These are phyloP conservation scores for Cystobasidium sp. DNA, from an alignment of 1,284 basidiomycete species.

Conservation along the genomic window DNA sequence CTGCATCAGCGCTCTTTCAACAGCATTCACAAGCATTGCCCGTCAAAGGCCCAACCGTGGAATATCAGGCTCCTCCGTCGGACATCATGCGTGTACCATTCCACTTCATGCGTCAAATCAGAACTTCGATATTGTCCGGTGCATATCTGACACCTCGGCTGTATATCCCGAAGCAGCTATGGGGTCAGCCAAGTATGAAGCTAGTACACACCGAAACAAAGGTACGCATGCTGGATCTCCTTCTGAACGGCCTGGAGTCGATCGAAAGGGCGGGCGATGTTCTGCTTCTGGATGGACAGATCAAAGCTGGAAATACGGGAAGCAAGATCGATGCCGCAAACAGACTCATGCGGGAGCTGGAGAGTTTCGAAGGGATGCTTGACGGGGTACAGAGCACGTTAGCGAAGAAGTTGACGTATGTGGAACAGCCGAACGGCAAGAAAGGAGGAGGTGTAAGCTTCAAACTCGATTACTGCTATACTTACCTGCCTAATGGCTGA, in stretches of 20 bases:
- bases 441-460: constrained; percentile 71
- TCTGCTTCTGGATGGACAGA: constrained; percentile 40
- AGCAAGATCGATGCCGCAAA: constrained; percentile 58
- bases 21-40: not conserved
- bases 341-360: constrained; percentile 60
- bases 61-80: constrained; percentile 64
- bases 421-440: constrained; percentile 70
- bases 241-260: constrained; percentile 75
- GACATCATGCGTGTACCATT: constrained; percentile 65
- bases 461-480: not conserved
- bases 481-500: not conserved
- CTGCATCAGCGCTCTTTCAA: constrained; percentile 29
- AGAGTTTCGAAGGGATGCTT: constrained; percentile 81
- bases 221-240: constrained; percentile 76
- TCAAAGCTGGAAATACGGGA: constrained; percentile 29
- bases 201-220: constrained; percentile 79
- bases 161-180: constrained; percentile 85
- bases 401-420: constrained; percentile 82
- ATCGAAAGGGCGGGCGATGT: constrained; percentile 59
- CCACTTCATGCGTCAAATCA: constrained; percentile 74
- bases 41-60: not conserved
- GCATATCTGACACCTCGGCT: constrained; percentile 84
- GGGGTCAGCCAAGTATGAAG: constrained; percentile 81
- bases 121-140: constrained; percentile 72
- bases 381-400: constrained; percentile 65